Evolutionary conservation across 73 alveolate genomes (phyloP), one percentile per base, ranked within the genome.

Genomic region (Tetrahymena malaccensis): DNA sequence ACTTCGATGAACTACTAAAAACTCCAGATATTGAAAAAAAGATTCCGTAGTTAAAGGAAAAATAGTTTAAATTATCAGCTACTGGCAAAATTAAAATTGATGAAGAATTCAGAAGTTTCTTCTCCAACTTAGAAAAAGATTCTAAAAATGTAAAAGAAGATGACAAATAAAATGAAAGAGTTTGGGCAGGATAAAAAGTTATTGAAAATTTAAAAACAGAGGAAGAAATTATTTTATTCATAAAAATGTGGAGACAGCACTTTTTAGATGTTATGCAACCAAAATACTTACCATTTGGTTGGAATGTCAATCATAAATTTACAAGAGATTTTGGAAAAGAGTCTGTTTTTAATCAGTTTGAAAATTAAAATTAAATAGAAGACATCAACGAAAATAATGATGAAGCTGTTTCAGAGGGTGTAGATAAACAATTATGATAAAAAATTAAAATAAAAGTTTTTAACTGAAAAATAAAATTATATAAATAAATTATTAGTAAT

Each of bases 291-390:
- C 99, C 99, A 44, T 56, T 93, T 43, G 98, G 97, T 83, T 99
- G 99, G 99, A 96, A 98, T 43, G 98, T 98, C 35, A 98, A 99
- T 94, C 99, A 99, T 97, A 97, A 96, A 93, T 97, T 99, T 55
- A 97, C 96, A 85, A 97, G 99, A 95, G 96, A 98, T 17, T 98
- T 98, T 96, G 99, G 99, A 40, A 96, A 94, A 94, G 43, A 89
- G 1, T 93, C 97, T 6, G 43, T 95, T 11, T 95, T 70, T 35
- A 50, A 50, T 89, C n/a, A 95, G 6, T 31, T 43, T 16, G 55
- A 50, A 95, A 6, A 12, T 25, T 12, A 57, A 57, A 31, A 70
- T 3, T 2, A 70, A 17, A 7, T 17, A 2, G 89, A 70, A 70
- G 89, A 70, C 16, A 50, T 50, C 27, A 11, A 0, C 27, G 9